Conservation (phyloP, 2,329 filamentous ascomycete species). For the Aspergillus ruber region DNA sequence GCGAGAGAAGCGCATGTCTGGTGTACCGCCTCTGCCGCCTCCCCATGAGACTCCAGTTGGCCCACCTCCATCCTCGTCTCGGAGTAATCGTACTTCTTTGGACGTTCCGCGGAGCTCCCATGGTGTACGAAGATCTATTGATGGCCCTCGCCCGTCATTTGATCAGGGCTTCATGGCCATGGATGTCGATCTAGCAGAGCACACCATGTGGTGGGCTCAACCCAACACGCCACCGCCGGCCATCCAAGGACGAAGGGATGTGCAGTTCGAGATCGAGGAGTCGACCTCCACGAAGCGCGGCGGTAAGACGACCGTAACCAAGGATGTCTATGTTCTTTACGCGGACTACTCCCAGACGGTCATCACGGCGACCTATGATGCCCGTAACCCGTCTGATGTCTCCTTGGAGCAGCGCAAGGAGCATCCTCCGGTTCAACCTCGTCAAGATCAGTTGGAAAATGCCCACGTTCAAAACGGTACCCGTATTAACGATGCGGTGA, state of each 20-base stretch:
- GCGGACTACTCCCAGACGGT: slow-evolving; percentile 95
- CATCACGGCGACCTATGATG: slow-evolving; percentile 72
- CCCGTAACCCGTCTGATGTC: slow-evolving; percentile 65
- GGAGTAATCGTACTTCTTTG: slow-evolving; percentile 53
- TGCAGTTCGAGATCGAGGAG: slow-evolving; percentile 77
- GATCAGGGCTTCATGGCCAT: slow-evolving; percentile 81
- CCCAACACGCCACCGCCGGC: slow-evolving; percentile 71
- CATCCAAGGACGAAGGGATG: slow-evolving; percentile 74
- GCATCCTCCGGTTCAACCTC: slow-evolving; percentile 68
- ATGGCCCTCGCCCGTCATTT: slow-evolving; percentile 65
- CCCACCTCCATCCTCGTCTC: slow-evolving; percentile 40
- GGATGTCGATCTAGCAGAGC: slow-evolving; percentile 71
- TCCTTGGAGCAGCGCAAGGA: slow-evolving; percentile 81
- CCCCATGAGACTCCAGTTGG: slow-evolving; percentile 28
- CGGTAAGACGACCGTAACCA: slow-evolving; percentile 65
- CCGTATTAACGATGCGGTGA: slow-evolving; percentile 65
- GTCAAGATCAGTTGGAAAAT: slow-evolving; percentile 88
- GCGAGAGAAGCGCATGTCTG: slow-evolving; percentile 35
- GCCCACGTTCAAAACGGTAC: slow-evolving; percentile 75
- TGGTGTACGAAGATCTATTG: slow-evolving; percentile 59
- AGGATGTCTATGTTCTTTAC: slow-evolving; percentile 81
- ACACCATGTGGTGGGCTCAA: slow-evolving; percentile 82
- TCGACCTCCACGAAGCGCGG: slow-evolving; percentile 62
- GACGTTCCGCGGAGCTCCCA: slow-evolving; percentile 54
- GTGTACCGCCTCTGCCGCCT: slow-evolving; percentile 44